Conservation (phyloP, 306 rosid genomes). For the Ziziphus jujuba region DNA sequence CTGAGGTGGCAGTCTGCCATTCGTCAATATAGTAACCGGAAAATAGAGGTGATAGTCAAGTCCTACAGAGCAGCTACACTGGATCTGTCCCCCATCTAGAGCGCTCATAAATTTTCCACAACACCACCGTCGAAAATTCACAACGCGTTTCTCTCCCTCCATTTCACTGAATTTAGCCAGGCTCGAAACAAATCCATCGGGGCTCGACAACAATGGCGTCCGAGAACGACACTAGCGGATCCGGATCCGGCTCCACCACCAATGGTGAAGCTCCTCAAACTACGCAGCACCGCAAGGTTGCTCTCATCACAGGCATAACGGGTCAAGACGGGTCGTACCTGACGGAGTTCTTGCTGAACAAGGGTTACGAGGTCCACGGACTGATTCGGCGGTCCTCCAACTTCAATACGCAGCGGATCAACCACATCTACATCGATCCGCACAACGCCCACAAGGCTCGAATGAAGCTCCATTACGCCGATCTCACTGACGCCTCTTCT, state of each 20-base stretch:
- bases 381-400: conserved; percentile 94
- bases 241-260: conserved; percentile 49
- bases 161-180: not conserved
- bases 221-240: conserved; percentile 36
- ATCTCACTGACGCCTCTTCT: conserved; percentile 94
- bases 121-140: not conserved
- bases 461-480: conserved; percentile 99
- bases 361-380: conserved; percentile 92
- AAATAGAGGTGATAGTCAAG: conserved; percentile 17
- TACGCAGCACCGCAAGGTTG: conserved; percentile 45
- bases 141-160: not conserved
- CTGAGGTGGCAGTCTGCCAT: conserved; percentile 14
- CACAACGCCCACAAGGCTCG: conserved; percentile 95
- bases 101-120: not conserved
- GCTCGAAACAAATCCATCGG: not conserved
- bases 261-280: conserved; percentile 36
- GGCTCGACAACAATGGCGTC: conserved; percentile 52
- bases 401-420: conserved; percentile 95
- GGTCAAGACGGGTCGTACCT: conserved; percentile 98
- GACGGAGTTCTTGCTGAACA: conserved; percentile 80
- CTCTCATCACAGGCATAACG: conserved; percentile 90
- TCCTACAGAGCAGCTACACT: not conserved
- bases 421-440: conserved; percentile 97
- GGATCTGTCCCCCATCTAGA: not conserved
- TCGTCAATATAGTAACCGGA: not conserved